Evolutionary conservation across 768 basidiomycete genomes (phyloP), one percentile per base, ranked within the genome.

Genomic region (Exsudoporus frostii): DNA sequence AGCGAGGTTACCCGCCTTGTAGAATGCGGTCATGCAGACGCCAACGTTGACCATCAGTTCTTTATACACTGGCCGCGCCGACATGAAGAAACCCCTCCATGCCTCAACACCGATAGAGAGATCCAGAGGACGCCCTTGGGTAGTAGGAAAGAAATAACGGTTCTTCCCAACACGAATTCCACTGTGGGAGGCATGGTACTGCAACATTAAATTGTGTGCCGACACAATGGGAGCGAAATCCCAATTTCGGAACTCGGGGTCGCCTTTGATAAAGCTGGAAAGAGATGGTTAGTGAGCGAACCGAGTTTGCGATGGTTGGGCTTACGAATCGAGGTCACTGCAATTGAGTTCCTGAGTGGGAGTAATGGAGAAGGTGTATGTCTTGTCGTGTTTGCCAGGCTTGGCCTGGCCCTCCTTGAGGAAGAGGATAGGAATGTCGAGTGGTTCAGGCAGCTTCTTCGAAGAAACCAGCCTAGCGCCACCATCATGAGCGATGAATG

Each of bases 1-100:
- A 0, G 82, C 83, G 9, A 92, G 74, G 55, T 84, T 88, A 0
- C 85, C 83, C 0, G 80, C 80, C 11, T 75, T 71, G 60, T 80
- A 78, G 59, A 83, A 83, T 0, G 79, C 78, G 1, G 79, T 76
- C 74, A 80, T 80, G 56, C 76, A 78, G 5, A 77, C 69, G 30
- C 80, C 82, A 24, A 83, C 68, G 57, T 83, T 83, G 46, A 83
- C 76, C 73, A 79, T 74, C 5, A 83, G 63, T 39, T 75, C 71
- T 45, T 75, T 78, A 62, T 73, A 75, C 13, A 71, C 73, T 0
- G 79, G 80, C 0, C 81, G 72, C 4, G 76, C 71, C 1, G 80
- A 81, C 61, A 78, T 72, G 66, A 75, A 82, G 61, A 78, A 82
- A 3, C 80, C 80, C 51, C 73, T 70, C 62, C 71, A 71, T 0